A percentile compares a stretch with the other conserved stretches of the same genome.
phyloP scores from a whole-genome alignment of 139 green algal genomes.

The Chlorella sp. region DNA sequence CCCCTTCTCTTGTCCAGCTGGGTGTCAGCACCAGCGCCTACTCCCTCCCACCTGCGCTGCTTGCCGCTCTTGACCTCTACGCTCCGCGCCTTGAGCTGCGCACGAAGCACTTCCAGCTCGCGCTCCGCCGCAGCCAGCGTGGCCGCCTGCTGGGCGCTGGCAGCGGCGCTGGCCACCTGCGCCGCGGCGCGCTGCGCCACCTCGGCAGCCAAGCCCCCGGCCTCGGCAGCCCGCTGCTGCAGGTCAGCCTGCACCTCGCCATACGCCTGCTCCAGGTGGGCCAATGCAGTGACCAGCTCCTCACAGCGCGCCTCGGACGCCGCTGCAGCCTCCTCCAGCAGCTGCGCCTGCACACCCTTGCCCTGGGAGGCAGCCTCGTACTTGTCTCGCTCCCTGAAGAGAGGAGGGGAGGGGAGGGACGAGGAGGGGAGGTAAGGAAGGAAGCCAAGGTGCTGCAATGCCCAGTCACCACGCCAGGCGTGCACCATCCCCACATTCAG shows the following conservation, averaged over 20 bases:
- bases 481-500: neutral
- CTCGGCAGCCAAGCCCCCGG: neutral
- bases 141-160: neutral
- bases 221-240: slow-evolving; percentile 18
- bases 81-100: neutral
- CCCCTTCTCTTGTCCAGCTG: neutral
- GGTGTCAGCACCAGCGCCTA: neutral
- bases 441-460: neutral
- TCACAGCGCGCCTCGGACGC: neutral
- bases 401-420: neutral
- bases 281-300: slow-evolving; percentile 1
- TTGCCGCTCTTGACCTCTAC: neutral
- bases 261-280: slow-evolving; percentile 14
- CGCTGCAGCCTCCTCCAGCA: slow-evolving; percentile 22
- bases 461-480: neutral
- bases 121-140: neutral
- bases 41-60: neutral
- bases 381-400: slow-evolving; percentile 43
- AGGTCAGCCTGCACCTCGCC: slow-evolving; percentile 30
- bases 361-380: slow-evolving; percentile 7
- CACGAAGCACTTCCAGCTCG: neutral
- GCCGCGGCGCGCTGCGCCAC: no score
- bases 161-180: neutral
- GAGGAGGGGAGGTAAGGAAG: neutral
- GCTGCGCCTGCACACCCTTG: neutral